Conservation (phyloP, 352 stramenopile genomes). For the Phytophthora citrophthora region DNA sequence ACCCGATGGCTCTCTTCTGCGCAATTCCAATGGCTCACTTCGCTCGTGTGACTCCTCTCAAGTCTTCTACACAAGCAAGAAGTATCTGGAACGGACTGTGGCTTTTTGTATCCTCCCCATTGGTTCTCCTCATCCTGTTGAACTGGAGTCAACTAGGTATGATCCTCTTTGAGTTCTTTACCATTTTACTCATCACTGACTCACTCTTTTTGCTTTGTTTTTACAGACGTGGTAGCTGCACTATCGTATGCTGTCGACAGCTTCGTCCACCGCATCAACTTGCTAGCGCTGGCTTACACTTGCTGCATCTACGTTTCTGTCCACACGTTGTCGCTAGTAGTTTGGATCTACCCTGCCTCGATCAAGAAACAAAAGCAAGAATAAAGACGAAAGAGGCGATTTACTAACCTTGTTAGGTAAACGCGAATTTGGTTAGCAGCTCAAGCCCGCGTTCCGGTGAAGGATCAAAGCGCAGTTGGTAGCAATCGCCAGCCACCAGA, state of each 20-base stretch:
- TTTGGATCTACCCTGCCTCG: constrained; percentile 44
- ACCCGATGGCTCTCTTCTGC: constrained; percentile 80
- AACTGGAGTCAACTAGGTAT: constrained; percentile 35
- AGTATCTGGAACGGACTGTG: constrained; percentile 47
- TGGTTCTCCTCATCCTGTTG: constrained; percentile 41
- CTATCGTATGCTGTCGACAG: constrained; percentile 51
- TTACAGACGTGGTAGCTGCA: constrained; percentile 27
- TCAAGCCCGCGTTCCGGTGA: constrained; percentile 45
- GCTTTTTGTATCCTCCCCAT: constrained; percentile 63
- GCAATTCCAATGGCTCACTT: constrained; percentile 70
- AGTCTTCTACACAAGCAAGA: constrained; percentile 20
- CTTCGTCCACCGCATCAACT: constrained; percentile 57
- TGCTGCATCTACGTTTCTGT: constrained; percentile 74
- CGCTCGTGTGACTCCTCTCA: constrained; percentile 51
- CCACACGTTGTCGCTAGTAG: constrained; percentile 65
- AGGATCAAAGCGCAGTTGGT: constrained; percentile 66
- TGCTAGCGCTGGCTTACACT: constrained; percentile 70
- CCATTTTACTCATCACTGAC: constrained; percentile 4
- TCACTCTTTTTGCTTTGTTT: not conserved
- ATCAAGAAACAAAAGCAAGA: constrained; percentile 37
- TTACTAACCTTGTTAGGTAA: constrained; percentile 21
- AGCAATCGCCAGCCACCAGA: constrained; percentile 59
- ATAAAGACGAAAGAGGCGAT: constrained; percentile 12
- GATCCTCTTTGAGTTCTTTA: not conserved
- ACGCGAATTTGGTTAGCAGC: constrained; percentile 54